These are phyloP conservation scores for Sordaria brevicollis DNA, from an alignment of 495 filamentous ascomycete genomes.

Conservation along the genomic window DNA sequence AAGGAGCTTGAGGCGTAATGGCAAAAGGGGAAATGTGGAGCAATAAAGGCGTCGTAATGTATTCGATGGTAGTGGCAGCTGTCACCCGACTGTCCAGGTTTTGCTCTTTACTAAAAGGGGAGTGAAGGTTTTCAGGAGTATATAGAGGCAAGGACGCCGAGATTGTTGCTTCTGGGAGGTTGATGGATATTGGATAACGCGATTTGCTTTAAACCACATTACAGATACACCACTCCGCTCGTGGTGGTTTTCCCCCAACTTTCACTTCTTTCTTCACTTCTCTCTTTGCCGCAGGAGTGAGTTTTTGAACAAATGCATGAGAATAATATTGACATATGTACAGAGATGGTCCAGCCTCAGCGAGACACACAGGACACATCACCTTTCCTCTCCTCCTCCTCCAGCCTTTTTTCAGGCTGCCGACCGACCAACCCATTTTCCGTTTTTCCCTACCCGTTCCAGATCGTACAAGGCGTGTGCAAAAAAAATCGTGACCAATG, in stretches of 20 bases:
- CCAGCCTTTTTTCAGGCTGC: background rate
- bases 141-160: background rate
- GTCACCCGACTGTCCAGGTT: background rate
- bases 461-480: background rate
- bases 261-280: background rate
- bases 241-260: too few species aligned
- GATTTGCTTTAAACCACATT: background rate
- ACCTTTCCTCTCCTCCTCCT: background rate
- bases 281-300: background rate
- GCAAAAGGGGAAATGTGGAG: background rate
- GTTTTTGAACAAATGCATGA: background rate
- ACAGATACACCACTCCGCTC: too few species aligned
- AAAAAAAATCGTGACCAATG: background rate
- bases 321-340: background rate
- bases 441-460: background rate
- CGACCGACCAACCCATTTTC: background rate
- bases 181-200: background rate
- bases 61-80: background rate
- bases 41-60: background rate
- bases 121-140: background rate
- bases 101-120: background rate
- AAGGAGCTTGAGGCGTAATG: slow-evolving; percentile 2
- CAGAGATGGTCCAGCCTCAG: background rate
- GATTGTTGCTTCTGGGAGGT: background rate
- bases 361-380: background rate